Base-by-base conservation (phyloP, 768 basidiomycete genomes). In the Chiua virens region DNA sequence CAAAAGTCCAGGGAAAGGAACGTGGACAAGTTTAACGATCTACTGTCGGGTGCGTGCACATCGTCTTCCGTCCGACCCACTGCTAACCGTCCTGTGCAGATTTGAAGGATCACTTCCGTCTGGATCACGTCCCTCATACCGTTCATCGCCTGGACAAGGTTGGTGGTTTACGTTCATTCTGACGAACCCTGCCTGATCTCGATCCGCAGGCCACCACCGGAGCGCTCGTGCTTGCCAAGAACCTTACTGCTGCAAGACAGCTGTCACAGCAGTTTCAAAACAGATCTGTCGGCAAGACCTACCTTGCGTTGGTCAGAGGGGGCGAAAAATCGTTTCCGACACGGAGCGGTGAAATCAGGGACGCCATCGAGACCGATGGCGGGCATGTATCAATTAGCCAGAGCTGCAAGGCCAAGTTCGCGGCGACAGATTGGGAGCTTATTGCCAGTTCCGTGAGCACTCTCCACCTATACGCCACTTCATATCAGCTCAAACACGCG, bases 121-220 rank as follows among this genome's bases (percentile, higher is more conserved):
- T 79, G 42, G 57, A 61, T 15, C 56, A 49, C 22, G 52, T 65
- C n/a, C 83, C 79, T 8, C 71, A 71, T 47, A 70, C 79, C 7
- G 77, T 87, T 20, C 86, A 88, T 61, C 78, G 86, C 14, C 74
- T 88, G 5, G 86, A 87, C 70, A 85, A 83, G 73, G 86, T 82
- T 22, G 15, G 63, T 55, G 15, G 21, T 39, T 8, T 15, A 37
- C 47, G 22, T 45, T 14, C 17, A 25, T 21, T 5, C 35, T 37
- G 6, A 38, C n/a, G 4, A 34, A 11, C n/a, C 34, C 28, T 20
- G 23, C 13, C 36, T 47, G 15, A 60, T 28, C 37, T 47, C 13
- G 8, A 21, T 39, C 35, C 10, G 6, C 42, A 87, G 86, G 65
- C 72, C 2, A 87, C 85, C 1, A 87, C 86, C 1, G 86, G 86